Base-by-base conservation (phyloP, 192 early-diverging fungal species). In the Gamsiella multidivaricata region DNA sequence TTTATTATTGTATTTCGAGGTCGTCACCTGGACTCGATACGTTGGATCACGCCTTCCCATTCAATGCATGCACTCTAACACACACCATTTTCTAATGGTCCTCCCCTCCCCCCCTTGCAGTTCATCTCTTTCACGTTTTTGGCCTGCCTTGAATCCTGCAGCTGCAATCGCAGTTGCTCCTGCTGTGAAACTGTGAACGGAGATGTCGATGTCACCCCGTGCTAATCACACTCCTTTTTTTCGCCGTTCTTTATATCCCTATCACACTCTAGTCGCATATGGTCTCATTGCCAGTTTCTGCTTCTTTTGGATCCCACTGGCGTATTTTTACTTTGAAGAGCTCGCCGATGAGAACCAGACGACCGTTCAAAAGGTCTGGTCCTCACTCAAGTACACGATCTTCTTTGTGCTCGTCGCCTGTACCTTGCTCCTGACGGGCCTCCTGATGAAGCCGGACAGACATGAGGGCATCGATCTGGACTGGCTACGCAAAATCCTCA, bases 321-420 rank as follows among this genome's bases (percentile, higher is more conserved):
- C 84, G 7, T 90, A 90, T 45, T 90, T 90, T 57, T 90, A 83
- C 61, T 90, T 79, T 69, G 89, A 90, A 45, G 86, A 87, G 43
- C 62, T 82, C 3, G 61, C 69, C 1, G 87, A 89, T 33, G 84
- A 87, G 10, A 81, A 73, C 18, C 69, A 81, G 41, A 58, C 79
- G 18, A 43, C 54, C 0, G 15, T 54, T 1, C 49, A 84, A 31
- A 79, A 87, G 0, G 52, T 86, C 1, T 60, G 49, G 42, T 70
- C 66, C 1, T 85, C 89, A 0, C 50, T 86, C 32, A 86, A 85
- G 45, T 88, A 87, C 51, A 88, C 89, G 14, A 65, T 75, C 23
- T 84, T 86, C 41, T 88, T 85, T 59, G 65, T 88, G 18, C 26
- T 81, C 36, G 81, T 90, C 33, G 76, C 82, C 6, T 18, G 80